Conservation (phyloP, 495 filamentous ascomycete species). For the Penicillium canescens region DNA sequence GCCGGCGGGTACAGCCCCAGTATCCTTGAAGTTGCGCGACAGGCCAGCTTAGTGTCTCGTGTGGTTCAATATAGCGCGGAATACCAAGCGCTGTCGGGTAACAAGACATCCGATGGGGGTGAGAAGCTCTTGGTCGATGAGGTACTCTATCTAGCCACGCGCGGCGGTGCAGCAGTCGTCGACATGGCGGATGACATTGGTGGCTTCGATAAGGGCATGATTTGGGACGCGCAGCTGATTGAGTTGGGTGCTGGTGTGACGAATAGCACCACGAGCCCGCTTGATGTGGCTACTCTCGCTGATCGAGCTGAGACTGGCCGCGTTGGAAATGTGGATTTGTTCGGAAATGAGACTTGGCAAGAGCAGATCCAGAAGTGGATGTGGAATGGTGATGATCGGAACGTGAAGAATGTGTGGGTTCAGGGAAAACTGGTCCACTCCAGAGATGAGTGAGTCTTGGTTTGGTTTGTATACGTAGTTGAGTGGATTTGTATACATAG, state of each 20-base stretch:
- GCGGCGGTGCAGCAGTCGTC: conserved; percentile 75
- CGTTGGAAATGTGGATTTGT: conserved; percentile 62
- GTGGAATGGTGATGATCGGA: conserved; percentile 84
- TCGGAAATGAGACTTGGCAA: conserved; percentile 78
- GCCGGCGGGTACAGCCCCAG: conserved; percentile 78
- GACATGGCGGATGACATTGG: conserved; percentile 69
- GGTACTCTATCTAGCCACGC: conserved; percentile 77
- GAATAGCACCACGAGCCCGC: conserved; percentile 6
- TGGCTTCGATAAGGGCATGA: conserved; percentile 77
- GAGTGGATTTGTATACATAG: background rate
- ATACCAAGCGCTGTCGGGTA: conserved; percentile 6
- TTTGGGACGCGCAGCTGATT: conserved; percentile 84
- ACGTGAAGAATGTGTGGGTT: conserved; percentile 80
- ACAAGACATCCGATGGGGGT: conserved; percentile 17
- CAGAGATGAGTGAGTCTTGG: conserved; percentile 5
- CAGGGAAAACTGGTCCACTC: conserved; percentile 64
- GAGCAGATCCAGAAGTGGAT: conserved; percentile 87
- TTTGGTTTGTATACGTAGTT: background rate
- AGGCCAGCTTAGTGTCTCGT: conserved; percentile 73
- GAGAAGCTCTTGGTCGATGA: conserved; percentile 76
- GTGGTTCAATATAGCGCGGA: conserved; percentile 32
- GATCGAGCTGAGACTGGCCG: conserved; percentile 14
- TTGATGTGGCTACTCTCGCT: conserved; percentile 3
- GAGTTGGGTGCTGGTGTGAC: conserved; percentile 45
- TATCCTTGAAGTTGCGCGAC: conserved; percentile 73